Evolutionary conservation across 108 stramenopile species (phyloP), one percentile per base, ranked within the genome.

Genomic region (Cyclotella sp.): DNA sequence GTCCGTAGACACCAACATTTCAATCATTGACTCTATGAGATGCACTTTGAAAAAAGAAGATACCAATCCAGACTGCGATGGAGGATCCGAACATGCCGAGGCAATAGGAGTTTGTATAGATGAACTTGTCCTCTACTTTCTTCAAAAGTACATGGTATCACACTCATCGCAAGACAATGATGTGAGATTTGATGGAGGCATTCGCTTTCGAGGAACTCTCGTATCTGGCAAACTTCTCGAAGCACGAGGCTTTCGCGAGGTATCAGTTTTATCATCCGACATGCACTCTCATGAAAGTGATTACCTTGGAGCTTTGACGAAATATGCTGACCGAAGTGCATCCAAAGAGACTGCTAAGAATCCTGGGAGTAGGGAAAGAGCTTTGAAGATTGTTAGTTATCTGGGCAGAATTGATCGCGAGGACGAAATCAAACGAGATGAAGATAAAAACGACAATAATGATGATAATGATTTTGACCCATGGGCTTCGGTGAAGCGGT

Each of bases 241-340:
- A 68, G 83, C 78, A 3, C 81, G 94, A 24, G 94, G 94, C 15
- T 95, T 95, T 73, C 46, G 68, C 12, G 89, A 90, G 34, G 89
- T 90, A n/a, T 65, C 73, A 26, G 72, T 63, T 40, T 70, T 95
- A 30, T 64, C 78, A 26, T 70, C 60, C 10, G 94, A 95, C 68
- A 91, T 95, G 89, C 90, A 92, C 16, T 87, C 90, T 28, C 94
- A 95, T 73, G 88, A 93, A 44, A 90, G 87, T 15, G 74, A 71
- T 60, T 81, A 85, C 27, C 85, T 91, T 55, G 83, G 80, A 0
- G 90, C 88, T 22, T 52, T 93, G 54, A 57, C 72, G 43, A 81
- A 72, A 14, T 95, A 91, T 84, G 87, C 91, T 9, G 81, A 82
- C 34, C 77, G 92, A 63, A 71, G 82, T 42, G 67, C 78, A 19